These are phyloP conservation scores for Pseudozyma sp. DNA, from an alignment of 1,284 basidiomycete genomes.

Conservation along the genomic window DNA sequence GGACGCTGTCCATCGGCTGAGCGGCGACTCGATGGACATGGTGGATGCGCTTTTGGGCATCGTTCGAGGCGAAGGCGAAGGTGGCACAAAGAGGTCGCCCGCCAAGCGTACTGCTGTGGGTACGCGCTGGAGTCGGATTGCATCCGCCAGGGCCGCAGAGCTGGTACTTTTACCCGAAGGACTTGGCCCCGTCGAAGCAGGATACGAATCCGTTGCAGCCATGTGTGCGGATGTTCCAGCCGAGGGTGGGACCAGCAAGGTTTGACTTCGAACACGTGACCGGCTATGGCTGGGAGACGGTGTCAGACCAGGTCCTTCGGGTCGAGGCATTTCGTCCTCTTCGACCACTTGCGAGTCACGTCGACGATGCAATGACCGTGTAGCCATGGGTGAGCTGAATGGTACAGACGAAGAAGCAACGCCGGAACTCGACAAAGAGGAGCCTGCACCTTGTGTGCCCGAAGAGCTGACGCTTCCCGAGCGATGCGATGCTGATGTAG, in stretches of 20 bases:
- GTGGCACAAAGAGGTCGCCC: constrained; percentile 69
- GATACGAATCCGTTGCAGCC: constrained; percentile 10
- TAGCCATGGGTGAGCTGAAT: constrained; percentile 18
- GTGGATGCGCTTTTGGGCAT: constrained; percentile 48
- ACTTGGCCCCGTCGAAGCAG: constrained; percentile 28
- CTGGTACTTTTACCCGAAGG: constrained; percentile 20
- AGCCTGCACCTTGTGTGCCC: constrained; percentile 38
- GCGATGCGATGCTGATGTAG: constrained; percentile 30
- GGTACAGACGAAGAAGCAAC: constrained; percentile 38
- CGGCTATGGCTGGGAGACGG: constrained; percentile 33
- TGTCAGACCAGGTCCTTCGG: constrained; percentile 6
- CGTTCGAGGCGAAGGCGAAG: constrained; percentile 36
- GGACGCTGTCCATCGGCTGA: constrained; percentile 28
- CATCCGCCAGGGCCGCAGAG: constrained; percentile 60
- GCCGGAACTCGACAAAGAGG: constrained; percentile 35
- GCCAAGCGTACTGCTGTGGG: constrained; percentile 73
- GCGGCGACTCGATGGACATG: constrained; percentile 38
- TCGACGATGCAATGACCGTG: constrained; percentile 19
- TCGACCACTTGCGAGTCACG: constrained; percentile 37
- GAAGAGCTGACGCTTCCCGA: constrained; percentile 48
- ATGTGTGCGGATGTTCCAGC: constrained; percentile 10
- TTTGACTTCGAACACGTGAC: constrained; percentile 59
- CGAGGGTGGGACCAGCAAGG: constrained; percentile 33
- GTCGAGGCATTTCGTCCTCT: constrained; percentile 21
- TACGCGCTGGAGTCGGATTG: constrained; percentile 72